phyloP scores from a whole-genome alignment of 768 basidiomycete species.

The Chalciporus chontae region DNA sequence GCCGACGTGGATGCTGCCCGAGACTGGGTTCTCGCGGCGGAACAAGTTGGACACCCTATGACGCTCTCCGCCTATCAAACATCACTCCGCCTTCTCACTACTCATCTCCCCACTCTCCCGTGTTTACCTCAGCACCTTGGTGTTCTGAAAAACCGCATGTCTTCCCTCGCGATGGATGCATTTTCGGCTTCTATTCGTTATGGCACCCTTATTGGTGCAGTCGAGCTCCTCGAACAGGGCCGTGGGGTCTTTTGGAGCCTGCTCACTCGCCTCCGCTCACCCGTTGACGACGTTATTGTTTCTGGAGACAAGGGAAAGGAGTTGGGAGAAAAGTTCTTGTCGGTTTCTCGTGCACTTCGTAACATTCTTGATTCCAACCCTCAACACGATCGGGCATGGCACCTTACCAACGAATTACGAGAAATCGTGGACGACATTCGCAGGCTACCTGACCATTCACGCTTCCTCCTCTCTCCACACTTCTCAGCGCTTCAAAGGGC shows the following conservation, averaged over 20 bases:
- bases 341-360: background rate
- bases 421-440: background rate
- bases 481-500: conserved; percentile 7
- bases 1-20: background rate
- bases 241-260: conserved; percentile 18
- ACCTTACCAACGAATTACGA: background rate
- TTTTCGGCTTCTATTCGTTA: conserved; percentile 13
- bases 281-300: background rate
- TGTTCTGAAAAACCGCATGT: background rate
- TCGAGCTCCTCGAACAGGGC: conserved; percentile 32
- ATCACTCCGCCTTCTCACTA: background rate
- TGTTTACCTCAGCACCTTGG: background rate
- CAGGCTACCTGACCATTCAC: conserved; percentile 5
- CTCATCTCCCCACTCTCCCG: background rate
- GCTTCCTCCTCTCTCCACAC: conserved; percentile 12
- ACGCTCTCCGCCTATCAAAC: conserved; percentile 7
- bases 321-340: background rate
- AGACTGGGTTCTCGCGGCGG: background rate
- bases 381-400: background rate
- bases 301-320: background rate
- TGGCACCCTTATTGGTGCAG: conserved; percentile 5
- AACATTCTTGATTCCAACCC: background rate
- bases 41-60: conserved; percentile 2
- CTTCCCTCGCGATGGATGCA: conserved; percentile 7
- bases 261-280: conserved; percentile 13